phyloP scores from a whole-genome alignment of 495 filamentous ascomycete genomes.

The Beverwykella pulmonaria region DNA sequence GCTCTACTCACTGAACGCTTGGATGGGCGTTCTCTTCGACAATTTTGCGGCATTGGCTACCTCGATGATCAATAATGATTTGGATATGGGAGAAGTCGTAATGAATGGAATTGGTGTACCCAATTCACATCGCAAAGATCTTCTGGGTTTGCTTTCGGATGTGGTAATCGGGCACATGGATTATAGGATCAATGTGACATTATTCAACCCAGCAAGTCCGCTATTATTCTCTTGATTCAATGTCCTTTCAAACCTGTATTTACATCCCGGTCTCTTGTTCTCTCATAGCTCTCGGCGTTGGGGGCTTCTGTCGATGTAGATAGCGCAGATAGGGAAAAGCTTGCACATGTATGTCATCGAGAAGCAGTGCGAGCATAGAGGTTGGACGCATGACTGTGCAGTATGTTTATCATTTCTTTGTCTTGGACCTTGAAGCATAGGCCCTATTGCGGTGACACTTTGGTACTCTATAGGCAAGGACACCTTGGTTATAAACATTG shows the following conservation, averaged over 20 bases:
- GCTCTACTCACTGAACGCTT: conserved; percentile 39
- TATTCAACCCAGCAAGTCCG: neutral
- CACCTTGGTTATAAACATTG: too few species aligned
- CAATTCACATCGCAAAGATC: neutral
- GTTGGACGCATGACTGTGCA: too few species aligned
- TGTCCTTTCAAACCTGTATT: neutral
- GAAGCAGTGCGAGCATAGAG: too few species aligned
- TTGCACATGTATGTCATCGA: neutral
- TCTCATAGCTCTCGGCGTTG: neutral
- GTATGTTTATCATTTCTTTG: too few species aligned
- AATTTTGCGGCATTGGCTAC: conserved; percentile 41
- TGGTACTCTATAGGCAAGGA: too few species aligned
- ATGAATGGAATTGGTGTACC: neutral
- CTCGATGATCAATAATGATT: conserved; percentile 8
- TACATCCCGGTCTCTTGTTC: neutral
- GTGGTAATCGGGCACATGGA: neutral
- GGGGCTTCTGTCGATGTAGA: neutral
- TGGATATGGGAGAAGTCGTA: neutral
- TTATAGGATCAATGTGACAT: neutral
- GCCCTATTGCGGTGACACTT: too few species aligned
- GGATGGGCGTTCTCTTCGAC: conserved; percentile 40
- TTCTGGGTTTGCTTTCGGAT: neutral
- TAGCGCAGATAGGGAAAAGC: neutral
- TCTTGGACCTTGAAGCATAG: too few species aligned
- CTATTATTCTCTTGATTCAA: neutral